Evolutionary conservation across 2,329 filamentous ascomycete genomes (phyloP), one percentile per base, ranked within the genome.

Genomic region (Beauveria scarabaeidicola): DNA sequence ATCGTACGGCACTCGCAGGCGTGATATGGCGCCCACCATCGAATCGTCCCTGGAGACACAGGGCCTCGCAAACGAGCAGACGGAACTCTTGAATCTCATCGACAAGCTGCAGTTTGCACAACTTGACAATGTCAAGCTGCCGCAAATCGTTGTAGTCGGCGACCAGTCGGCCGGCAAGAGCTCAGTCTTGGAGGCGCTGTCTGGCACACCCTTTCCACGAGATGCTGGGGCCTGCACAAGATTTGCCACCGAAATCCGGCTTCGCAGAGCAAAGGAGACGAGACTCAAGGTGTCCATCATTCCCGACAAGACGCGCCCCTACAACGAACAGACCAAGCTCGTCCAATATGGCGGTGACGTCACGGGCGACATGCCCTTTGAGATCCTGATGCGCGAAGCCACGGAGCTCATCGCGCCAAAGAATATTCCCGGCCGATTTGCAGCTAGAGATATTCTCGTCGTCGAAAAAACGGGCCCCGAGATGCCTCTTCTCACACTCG

Each of bases 81-180:
- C 78, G 9, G 76, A 76, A 17, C 75, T 86, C 43, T 74, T 86
- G 44, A 80, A 86, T 63, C 78, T 81, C 52, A 77, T 85, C 60
- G 79, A 82, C 61, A 78, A 78, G 58, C 74, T 85, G n/a, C 76
- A 79, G 67, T 76, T 80, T 69, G 71, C 76, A 62, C 74, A 82
- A 67, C 69, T 81, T 68, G 73, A 82, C 66, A 77, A 79, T 67
- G 73, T 81, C 64, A 76, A 78, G 51, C 74, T 85, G 0, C 82
- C 82, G 1, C 82, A 87, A 66, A 81, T 87, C 40, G 82, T 86
- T 51, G 83, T 86, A 25, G 84, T 84, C 38, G 83, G 84, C 32
- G 82, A 86, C 67, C 83, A 86, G 69, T 85, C 82, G 1, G 80
- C 82, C 6, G 84, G 84, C 21, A 87, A 87, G 69, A 84, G 80